These are phyloP conservation scores for Alternaria hordeiaustralica DNA, from an alignment of 2,329 filamentous ascomycete species.

Conservation along the genomic window DNA sequence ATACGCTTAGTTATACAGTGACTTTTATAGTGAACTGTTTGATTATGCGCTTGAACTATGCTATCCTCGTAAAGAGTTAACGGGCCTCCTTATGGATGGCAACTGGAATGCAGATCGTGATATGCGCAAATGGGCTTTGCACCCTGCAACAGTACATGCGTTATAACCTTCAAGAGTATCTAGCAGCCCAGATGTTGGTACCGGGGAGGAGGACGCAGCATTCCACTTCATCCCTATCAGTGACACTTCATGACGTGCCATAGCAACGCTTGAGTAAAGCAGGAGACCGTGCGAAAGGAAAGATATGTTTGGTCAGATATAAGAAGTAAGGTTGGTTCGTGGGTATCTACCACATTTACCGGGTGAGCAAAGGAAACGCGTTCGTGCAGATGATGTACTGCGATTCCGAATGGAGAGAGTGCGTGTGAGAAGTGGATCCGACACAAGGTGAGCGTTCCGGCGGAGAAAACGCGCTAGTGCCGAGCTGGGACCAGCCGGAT, in stretches of 20 bases:
- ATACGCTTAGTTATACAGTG: not conserved
- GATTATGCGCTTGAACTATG: not conserved
- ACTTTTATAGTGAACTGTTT: not conserved
- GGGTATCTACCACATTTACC: accelerated
- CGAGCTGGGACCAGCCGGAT: slow-evolving; percentile 7
- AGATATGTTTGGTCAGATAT: not conserved
- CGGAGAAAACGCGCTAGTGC: slow-evolving; percentile 5
- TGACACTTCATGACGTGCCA: not conserved
- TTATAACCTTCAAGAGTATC: not conserved
- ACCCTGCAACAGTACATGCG: not conserved
- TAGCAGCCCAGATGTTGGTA: not conserved
- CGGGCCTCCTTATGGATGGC: not conserved
- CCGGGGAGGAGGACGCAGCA: not conserved
- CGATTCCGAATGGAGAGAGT: not conserved
- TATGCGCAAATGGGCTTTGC: not conserved
- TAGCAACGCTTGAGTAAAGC: not conserved
- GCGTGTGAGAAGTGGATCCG: not conserved
- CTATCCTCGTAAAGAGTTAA: not conserved
- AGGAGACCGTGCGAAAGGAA: not conserved
- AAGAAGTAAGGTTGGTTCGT: not conserved
- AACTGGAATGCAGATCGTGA: not conserved
- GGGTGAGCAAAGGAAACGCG: not conserved
- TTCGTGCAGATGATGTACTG: not conserved
- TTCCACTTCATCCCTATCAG: not conserved
- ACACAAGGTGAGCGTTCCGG: not conserved